A percentile compares a stretch with the other conserved stretches of the same genome.
Evolutionary conservation across 352 stramenopile genomes (phyloP).

Genomic region (Pythium insidiosum): DNA sequence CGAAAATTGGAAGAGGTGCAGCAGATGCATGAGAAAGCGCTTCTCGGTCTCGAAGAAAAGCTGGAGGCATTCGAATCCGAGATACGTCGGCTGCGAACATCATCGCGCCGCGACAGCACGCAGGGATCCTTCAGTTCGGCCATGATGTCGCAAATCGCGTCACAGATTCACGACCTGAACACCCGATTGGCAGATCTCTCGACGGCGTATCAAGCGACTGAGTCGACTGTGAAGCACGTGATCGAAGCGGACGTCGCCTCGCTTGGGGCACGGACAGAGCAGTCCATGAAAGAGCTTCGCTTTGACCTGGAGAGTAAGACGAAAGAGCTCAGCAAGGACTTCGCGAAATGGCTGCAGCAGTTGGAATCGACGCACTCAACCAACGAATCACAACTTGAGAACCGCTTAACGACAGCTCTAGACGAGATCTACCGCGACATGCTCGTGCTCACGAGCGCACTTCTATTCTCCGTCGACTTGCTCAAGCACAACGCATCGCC

Average conservation of each 20-base stretch:
- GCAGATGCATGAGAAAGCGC: slow-evolving; percentile 26
- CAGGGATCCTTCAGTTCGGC: slow-evolving; percentile 13
- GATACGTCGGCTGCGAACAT: slow-evolving; percentile 35
- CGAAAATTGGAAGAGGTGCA: slow-evolving; percentile 32
- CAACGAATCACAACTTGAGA: slow-evolving; percentile 11
- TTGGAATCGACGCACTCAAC: slow-evolving; percentile 16
- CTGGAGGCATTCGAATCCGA: slow-evolving; percentile 44
- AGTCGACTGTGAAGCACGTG: slow-evolving; percentile 22
- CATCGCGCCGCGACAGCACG: slow-evolving; percentile 24
- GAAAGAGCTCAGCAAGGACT: slow-evolving; percentile 26
- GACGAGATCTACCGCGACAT: slow-evolving; percentile 43
- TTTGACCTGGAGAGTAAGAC: slow-evolving; percentile 33
- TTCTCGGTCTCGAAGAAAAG: slow-evolving; percentile 52
- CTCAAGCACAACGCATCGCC: slow-evolving; percentile 11
- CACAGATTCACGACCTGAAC: slow-evolving; percentile 33
- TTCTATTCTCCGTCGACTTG: slow-evolving; percentile 38
- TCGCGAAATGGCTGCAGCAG: slow-evolving; percentile 22
- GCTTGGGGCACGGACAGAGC: slow-evolving; percentile 27
- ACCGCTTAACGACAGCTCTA: slow-evolving; percentile 19
- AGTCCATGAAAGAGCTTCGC: slow-evolving; percentile 30
- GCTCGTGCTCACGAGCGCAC: slow-evolving; percentile 33
- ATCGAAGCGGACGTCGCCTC: slow-evolving; percentile 30
- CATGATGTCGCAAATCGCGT: slow-evolving; percentile 9
- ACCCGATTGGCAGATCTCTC: slow-evolving; percentile 19
- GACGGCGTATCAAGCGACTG: slow-evolving; percentile 18